Conservation (phyloP, 2,329 filamentous ascomycete genomes). For the Aurifilum marmelostoma region DNA sequence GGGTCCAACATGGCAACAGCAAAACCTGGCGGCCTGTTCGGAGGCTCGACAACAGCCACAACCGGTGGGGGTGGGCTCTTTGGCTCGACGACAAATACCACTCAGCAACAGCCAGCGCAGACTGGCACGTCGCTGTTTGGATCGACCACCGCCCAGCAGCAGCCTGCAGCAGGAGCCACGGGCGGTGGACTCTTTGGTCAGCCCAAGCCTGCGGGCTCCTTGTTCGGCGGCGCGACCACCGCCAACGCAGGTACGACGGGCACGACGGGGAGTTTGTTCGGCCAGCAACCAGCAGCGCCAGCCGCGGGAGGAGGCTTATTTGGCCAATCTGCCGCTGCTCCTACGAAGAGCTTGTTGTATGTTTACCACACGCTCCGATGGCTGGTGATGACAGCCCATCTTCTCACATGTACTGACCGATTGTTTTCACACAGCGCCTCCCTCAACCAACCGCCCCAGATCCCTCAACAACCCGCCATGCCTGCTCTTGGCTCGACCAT, state of each 20-base stretch:
- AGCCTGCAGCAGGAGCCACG: conserved; percentile 28
- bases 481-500: conserved; percentile 41
- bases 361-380: conserved; percentile 9
- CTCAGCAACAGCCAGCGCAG: conserved; percentile 29
- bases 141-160: conserved; percentile 30
- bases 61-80: conserved; percentile 28
- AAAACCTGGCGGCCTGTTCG: conserved; percentile 30
- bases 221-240: conserved; percentile 27
- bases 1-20: conserved; percentile 33
- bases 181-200: conserved; percentile 32
- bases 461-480: conserved; percentile 31
- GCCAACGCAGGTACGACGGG: conserved; percentile 39
- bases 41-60: conserved; percentile 30
- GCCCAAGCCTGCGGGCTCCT: conserved; percentile 35
- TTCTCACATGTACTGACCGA: conserved; percentile 9
- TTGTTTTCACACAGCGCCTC: neutral
- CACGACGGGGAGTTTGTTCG: conserved; percentile 39
- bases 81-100: conserved; percentile 15
- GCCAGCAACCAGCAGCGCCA: conserved; percentile 28
- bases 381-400: neutral
- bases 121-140: conserved; percentile 41
- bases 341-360: conserved; percentile 35
- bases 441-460: conserved; percentile 30
- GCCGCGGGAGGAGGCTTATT: conserved; percentile 29
- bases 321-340: conserved; percentile 27